Evolutionary conservation across 371 early-diverging fungal genomes (phyloP), one percentile per base, ranked within the genome.

Genomic region (Rhizopus stolonifer): DNA sequence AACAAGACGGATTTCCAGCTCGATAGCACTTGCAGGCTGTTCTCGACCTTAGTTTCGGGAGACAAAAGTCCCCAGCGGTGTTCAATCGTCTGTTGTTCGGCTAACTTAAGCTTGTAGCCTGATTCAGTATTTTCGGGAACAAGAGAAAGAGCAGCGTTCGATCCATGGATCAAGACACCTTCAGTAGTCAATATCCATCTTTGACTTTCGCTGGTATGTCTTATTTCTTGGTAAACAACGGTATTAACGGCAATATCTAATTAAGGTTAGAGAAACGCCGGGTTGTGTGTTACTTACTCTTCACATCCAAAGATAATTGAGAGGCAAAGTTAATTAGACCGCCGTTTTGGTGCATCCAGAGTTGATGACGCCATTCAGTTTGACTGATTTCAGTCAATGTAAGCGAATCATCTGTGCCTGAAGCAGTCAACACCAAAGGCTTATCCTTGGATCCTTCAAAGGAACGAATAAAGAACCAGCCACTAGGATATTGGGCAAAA

Each of bases 311-410:
- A 5, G 79, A 79, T 25, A 74, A 58, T 32, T 73, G 69, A 17
- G 75, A 72, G 26, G 62, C 69, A 60, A 76, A 79, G 54, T 79
- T 82, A 58, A 82, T 67, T 45, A 82, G 50, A 34, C 64, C 67
- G 23, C 82, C 82, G 29, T 77, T 60, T 51, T 66, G 58, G 51
- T 76, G 74, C 31, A 75, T 64, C 82, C 82, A 82, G 4, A 82
- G 65, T 46, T 82, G 82, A 6, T 55, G 11, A 11, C 59, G 65
- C 76, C 76, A 76, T 7, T 67, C 17, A n/a, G 51, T 58, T 0
- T 52, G 55, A 29, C 57, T 58, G 18, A 76, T 52, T 9, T 50
- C 33, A 13, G 56, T 25, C 6, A 76, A 34, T 14, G 43, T 31
- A 19, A 76, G n/a, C 2, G 45, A 13, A 18, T 56, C 45, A 2